Base-by-base conservation (phyloP, 345 rosid species). In the Populus ilicifolia region DNA sequence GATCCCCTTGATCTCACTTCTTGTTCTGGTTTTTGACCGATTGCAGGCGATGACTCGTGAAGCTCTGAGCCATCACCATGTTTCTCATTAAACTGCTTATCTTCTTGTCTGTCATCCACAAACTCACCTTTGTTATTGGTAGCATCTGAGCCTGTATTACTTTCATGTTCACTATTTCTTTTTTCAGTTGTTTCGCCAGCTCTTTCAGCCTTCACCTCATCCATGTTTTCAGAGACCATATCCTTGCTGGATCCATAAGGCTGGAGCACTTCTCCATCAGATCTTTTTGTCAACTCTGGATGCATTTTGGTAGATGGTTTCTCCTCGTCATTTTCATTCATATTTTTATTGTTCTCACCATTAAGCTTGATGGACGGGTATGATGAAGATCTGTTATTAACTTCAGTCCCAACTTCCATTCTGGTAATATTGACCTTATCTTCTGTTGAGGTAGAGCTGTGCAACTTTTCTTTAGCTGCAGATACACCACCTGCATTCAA, bases 191-290 rank as follows among this genome's bases (percentile, higher is more conserved):
- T 71, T 67, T 71, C 87, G 67, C 77, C 63, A 54, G 66, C 61
- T 75, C 73, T 70, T 83, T 38, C 88, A 20, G 78, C 71, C 80
- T 83, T 86, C 52, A 70, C 54, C 78, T 74, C 85, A 72, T 82
- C 82, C 77, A 62, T 69, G 54, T 50, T 77, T 46, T 67, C 80
- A 13, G 73, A 43, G 69, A 25, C 39, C 20, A 48, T 41, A 71
- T 78, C 88, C 71, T 71, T 85, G 6, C 66, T 29, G 70, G 84
- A 38, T 74, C 46, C 77, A 67, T 87, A 46, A 72, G 68, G 38
- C 73, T 73, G 64, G 54, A 70, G 35, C 70, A 76, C 73, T 39
- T 67, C 82, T 33, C 70, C 79, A 69, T 68, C 81, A 2, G 81
- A 29, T 78, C 77, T 85, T 30, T 81, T 81, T 50, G 70, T 78